Conservation (phyloP, 305 asterid species). For the Caryopteris hybrid region DNA sequence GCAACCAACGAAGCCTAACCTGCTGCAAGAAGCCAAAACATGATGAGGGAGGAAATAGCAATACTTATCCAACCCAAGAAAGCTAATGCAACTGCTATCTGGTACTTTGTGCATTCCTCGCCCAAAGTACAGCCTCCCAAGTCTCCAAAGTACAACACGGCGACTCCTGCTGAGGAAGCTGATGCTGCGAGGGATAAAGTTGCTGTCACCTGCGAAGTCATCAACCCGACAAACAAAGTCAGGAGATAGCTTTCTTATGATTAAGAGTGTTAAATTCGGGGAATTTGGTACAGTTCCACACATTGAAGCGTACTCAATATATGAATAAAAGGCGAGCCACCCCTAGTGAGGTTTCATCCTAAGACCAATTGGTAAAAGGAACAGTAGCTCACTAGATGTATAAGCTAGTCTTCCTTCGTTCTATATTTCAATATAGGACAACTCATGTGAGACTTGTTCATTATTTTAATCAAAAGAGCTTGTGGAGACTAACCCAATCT, state of each 20-base stretch:
- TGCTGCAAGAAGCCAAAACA: constrained; percentile 52
- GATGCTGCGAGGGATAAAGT: constrained; percentile 53
- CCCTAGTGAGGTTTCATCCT: too few species aligned
- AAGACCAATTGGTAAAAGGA: too few species aligned
- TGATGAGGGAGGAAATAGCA: constrained; percentile 36
- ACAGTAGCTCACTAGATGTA: too few species aligned
- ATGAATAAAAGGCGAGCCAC: too few species aligned
- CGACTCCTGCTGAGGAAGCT: constrained; percentile 49
- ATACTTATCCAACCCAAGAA: constrained; percentile 44
- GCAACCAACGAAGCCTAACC: constrained; percentile 21
- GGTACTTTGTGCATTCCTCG: constrained; percentile 43
- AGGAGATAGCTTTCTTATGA: neutral
- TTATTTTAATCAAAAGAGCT: too few species aligned
- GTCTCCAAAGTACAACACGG: constrained; percentile 41
- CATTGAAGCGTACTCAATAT: too few species aligned
- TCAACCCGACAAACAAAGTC: neutral
- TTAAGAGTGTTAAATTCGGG: neutral
- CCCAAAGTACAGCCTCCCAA: constrained; percentile 37
- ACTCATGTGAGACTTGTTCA: too few species aligned
- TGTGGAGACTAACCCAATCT: constrained; percentile 46
- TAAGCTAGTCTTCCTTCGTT: too few species aligned
- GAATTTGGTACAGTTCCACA: too few species aligned
- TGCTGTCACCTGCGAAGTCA: constrained; percentile 38
- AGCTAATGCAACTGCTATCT: constrained; percentile 42
- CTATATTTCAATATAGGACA: too few species aligned